Base-by-base conservation (phyloP, 2,329 filamentous ascomycete genomes). In the Trichoderma simmonsii region DNA sequence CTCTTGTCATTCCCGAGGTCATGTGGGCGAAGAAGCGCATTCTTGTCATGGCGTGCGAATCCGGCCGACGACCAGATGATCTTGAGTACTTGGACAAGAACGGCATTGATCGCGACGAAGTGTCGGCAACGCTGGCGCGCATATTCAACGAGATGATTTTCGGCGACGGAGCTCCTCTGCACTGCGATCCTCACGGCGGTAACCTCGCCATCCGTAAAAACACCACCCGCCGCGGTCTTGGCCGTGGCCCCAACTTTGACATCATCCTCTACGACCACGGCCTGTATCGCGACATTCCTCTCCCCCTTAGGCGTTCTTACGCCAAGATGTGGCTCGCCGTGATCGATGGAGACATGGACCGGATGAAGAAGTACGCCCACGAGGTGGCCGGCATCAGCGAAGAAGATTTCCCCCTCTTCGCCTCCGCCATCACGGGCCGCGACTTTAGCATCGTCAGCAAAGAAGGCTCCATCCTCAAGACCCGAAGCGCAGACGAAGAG, bases 111-210 rank as follows among this genome's bases (percentile, higher is more conserved):
- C 90, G 96, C 24, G 96, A 98, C 79, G 95, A 98, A 81, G 96
- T 99, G 6, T 97, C 95, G 0, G 95, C 95, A 1, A 92, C 94
- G 0, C 86, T 99, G 4, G 92, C 96, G 0, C 90, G 91, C 72
- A 94, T 99, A 72, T 99, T 99, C 87, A 99, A 99, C 85, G 95
- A 98, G 80, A 99, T 99, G 96, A 98, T 99, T 76, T 99, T 99
- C 76, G 95, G 95, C 63, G 89, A 91, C 67, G 88, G 91, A 72
- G 95, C 95, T 0, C 94, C 96, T 0, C 84, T 99, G 51, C 96
- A 99, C 83, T 99, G 96, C 82, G 96, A 99, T 79, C 96, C 96
- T 0, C 96, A 99, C 79, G 96, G 95, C 62, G 96, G 96, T 60
- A 99, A 99, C 79, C 92, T 99, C 70, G 95, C 96, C 26, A 94